Evolutionary conservation across 495 filamentous ascomycete species (phyloP).

Genomic region (Staphylotrichum longicolle): DNA sequence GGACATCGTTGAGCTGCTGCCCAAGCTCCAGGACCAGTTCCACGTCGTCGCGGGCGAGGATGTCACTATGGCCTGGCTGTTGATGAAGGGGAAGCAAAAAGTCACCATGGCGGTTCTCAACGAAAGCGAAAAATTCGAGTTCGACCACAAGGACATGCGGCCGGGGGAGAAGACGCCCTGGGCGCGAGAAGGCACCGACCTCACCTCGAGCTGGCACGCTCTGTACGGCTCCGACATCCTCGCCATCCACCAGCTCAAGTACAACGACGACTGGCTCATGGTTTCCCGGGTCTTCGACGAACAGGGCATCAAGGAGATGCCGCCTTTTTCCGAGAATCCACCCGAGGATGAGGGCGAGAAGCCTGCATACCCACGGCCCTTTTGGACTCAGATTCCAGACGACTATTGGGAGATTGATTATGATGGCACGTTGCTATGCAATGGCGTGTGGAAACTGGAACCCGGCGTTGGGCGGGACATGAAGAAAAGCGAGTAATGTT

Average conservation of each 20-base stretch:
- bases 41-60: constrained; percentile 15
- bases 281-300: constrained; percentile 10
- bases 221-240: constrained; percentile 3
- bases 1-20: constrained; percentile 7
- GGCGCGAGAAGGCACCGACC: constrained; percentile 6
- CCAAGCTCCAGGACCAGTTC: constrained; percentile 9
- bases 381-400: constrained; percentile 1
- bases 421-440: constrained; percentile 9
- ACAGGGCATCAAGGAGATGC: constrained; percentile 8
- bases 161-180: constrained; percentile 3
- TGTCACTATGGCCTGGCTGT: constrained; percentile 15
- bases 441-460: constrained; percentile 16
- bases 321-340: background rate
- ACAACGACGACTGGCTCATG: constrained; percentile 8
- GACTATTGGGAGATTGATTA: constrained; percentile 16
- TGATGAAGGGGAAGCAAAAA: constrained; percentile 11
- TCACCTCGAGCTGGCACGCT: constrained; percentile 11
- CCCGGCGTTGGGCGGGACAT: constrained; percentile 11
- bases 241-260: constrained; percentile 12
- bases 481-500: background rate
- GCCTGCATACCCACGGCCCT: constrained; percentile 7
- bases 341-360: constrained; percentile 1
- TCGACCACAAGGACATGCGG: constrained; percentile 8
- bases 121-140: constrained; percentile 10
- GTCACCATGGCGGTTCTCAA: constrained; percentile 9